phyloP scores from a whole-genome alignment of 208 protist genomes.

The Wallacemonas sp. region DNA sequence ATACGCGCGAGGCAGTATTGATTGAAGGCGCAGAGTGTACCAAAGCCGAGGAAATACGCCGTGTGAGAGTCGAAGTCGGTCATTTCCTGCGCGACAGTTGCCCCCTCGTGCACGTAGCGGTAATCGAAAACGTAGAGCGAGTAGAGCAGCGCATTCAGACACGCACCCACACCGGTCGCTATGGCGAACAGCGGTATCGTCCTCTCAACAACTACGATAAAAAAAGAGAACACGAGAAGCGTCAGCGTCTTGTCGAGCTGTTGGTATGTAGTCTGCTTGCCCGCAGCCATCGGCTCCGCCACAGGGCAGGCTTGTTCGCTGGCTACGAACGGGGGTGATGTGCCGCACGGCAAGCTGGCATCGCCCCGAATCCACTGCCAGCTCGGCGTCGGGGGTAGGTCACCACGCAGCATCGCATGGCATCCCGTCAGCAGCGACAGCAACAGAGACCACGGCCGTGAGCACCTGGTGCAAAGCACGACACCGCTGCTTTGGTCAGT shows the following conservation, averaged over 20 bases:
- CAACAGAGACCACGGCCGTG: too few species aligned
- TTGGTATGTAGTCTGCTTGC: background rate
- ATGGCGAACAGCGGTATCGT: background rate
- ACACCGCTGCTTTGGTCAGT: too few species aligned
- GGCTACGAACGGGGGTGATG: too few species aligned
- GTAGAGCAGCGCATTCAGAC: conserved; percentile 67
- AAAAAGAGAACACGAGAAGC: conserved; percentile 2
- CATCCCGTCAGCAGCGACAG: too few species aligned
- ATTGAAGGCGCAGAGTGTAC: conserved; percentile 7
- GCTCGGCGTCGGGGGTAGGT: too few species aligned
- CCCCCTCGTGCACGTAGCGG: conserved; percentile 32
- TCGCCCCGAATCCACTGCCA: too few species aligned
- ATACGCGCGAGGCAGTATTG: background rate
- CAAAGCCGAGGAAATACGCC: conserved; percentile 68
- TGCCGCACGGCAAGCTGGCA: too few species aligned
- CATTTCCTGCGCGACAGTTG: conserved; percentile 34
- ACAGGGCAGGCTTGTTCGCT: too few species aligned
- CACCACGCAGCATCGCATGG: too few species aligned
- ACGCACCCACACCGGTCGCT: background rate
- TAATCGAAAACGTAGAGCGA: conserved; percentile 80
- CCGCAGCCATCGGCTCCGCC: background rate
- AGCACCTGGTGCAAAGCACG: too few species aligned
- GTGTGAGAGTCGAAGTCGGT: conserved; percentile 59
- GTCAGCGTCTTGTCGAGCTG: background rate
- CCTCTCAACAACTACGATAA: conserved; percentile 5